Percentiles rank a stretch among this genome's conserved stretches.
Conservation (phyloP, 23 red algal genomes). For the Gracilaria domingensis region DNA sequence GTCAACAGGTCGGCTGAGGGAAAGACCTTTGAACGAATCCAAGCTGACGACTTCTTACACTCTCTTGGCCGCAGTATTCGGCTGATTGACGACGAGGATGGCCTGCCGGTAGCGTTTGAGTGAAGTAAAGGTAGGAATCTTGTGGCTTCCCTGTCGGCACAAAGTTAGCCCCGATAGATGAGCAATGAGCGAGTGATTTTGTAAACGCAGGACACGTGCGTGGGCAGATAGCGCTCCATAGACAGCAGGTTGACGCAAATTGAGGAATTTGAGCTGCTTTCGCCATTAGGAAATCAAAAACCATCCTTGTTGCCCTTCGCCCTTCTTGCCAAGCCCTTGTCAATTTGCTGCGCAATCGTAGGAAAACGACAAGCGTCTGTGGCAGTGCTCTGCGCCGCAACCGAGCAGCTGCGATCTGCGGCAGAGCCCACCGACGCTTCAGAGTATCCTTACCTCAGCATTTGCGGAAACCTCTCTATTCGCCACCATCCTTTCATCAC, state of each 20-base stretch:
- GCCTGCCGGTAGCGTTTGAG: not conserved
- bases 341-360: not conserved
- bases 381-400: no score
- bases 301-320: not conserved
- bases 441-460: no score
- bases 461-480: no score
- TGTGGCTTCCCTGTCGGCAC: no score
- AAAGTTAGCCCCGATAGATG: not conserved
- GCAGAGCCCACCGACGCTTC: no score
- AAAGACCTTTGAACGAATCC: not conserved
- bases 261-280: not conserved
- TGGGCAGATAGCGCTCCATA: not conserved
- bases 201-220: slow-evolving; percentile 7
- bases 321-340: not conserved
- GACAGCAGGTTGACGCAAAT: not conserved
- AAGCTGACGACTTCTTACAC: slow-evolving; percentile 9
- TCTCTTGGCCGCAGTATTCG: not conserved
- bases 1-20: not conserved
- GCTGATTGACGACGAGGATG: not conserved
- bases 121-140: not conserved
- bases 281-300: not conserved
- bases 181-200: not conserved
- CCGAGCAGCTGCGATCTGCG: no score
- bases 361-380: no score
- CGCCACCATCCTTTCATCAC: no score